A percentile compares a stretch with the other conserved stretches of the same genome.
Conservation (phyloP, 768 basidiomycete species). For the Xerocomus brunneocitrinus region DNA sequence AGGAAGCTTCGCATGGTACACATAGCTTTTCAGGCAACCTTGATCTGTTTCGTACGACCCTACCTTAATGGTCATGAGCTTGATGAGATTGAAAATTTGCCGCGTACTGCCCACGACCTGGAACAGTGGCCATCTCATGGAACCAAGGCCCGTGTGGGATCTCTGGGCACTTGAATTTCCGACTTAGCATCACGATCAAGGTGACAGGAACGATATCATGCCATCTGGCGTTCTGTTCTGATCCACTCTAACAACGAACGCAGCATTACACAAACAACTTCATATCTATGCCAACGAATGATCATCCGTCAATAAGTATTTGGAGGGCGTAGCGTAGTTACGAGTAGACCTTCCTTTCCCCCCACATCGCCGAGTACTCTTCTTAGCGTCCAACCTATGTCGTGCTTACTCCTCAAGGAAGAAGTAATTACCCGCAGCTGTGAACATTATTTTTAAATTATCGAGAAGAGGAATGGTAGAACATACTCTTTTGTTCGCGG, state of each 20-base stretch:
- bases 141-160: neutral
- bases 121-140: neutral
- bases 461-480: neutral
- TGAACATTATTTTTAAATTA: constrained; percentile 9
- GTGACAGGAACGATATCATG: neutral
- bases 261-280: constrained; percentile 7
- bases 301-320: constrained; percentile 10
- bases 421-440: constrained; percentile 84
- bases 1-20: neutral
- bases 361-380: neutral
- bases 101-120: neutral
- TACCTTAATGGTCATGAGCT: neutral
- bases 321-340: constrained; percentile 1
- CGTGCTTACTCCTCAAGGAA: constrained; percentile 74
- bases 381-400: neutral
- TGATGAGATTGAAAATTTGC: neutral
- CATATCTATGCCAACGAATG: constrained; percentile 6
- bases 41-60: neutral
- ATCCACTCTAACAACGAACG: constrained; percentile 11
- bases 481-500: constrained; percentile 77
- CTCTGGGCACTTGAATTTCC: neutral
- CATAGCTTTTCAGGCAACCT: neutral
- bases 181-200: neutral
- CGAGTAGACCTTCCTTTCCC: constrained; percentile 14
- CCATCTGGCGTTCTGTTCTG: neutral